These are phyloP conservation scores for Lojkania enalia DNA, from an alignment of 2,329 filamentous ascomycete species.

Conservation along the genomic window DNA sequence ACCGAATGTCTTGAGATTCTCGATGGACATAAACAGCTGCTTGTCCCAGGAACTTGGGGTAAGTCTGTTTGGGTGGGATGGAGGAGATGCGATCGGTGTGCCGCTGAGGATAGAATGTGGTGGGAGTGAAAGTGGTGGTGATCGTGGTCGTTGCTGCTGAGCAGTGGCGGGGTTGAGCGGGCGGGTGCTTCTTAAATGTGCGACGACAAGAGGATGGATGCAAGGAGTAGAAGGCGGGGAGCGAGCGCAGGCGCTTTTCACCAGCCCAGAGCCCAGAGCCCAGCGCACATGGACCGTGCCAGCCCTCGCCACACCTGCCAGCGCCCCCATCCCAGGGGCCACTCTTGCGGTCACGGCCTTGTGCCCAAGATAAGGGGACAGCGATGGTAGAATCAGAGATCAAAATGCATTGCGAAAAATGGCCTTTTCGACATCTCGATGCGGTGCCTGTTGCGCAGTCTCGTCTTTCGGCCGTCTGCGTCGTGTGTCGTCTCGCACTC, in stretches of 20 bases:
- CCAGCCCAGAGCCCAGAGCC: not conserved
- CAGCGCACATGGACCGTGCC: not conserved
- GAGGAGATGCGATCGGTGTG: conserved; percentile 12
- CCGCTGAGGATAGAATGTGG: conserved; percentile 30
- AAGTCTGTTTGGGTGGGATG: conserved; percentile 34
- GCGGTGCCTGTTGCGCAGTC: not conserved
- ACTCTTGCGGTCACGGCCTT: not conserved
- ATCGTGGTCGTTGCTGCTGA: conserved; percentile 6
- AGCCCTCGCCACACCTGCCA: not conserved
- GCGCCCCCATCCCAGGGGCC: not conserved
- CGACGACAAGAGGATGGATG: not conserved
- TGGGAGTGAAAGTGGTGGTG: conserved; percentile 4
- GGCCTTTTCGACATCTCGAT: not conserved
- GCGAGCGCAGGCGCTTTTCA: not conserved
- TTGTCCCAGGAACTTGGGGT: conserved; percentile 55
- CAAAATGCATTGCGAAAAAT: not conserved
- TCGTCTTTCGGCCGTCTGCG: not conserved
- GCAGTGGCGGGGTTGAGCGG: conserved; percentile 18
- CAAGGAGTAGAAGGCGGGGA: conserved; percentile 6
- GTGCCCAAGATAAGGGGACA: no score
- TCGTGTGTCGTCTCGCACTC: not conserved
- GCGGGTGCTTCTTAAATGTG: conserved; percentile 4
- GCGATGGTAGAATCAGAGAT: not conserved
- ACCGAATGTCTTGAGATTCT: conserved; percentile 97
- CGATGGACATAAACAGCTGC: conserved; percentile 94